phyloP scores from a whole-genome alignment of 495 filamentous ascomycete species.

The Aspergillus haitiensis region DNA sequence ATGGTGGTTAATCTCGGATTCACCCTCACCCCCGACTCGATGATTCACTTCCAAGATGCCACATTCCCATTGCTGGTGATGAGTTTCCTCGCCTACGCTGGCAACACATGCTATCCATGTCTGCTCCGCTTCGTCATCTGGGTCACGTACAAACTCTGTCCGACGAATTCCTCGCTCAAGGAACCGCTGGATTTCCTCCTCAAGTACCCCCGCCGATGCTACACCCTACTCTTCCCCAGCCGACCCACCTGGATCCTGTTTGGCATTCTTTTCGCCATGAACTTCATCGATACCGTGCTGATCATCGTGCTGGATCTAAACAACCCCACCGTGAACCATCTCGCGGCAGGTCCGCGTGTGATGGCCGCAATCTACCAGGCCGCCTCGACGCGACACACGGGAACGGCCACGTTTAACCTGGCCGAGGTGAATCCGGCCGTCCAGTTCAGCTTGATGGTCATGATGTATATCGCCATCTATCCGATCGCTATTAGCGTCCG shows the following conservation, averaged over 20 bases:
- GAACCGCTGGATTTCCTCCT: constrained; percentile 53
- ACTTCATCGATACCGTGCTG: constrained; percentile 58
- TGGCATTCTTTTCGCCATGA: constrained; percentile 56
- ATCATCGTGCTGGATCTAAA: constrained; percentile 59
- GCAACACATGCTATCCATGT: constrained; percentile 81
- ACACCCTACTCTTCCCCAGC: constrained; percentile 62
- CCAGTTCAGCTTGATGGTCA: constrained; percentile 60
- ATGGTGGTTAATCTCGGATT: constrained; percentile 55
- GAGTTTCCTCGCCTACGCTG: constrained; percentile 71
- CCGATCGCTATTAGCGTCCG: constrained; percentile 75
- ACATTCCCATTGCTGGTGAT: constrained; percentile 66
- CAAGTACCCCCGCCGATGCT: constrained; percentile 62
- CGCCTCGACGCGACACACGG: constrained; percentile 58
- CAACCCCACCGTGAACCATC: constrained; percentile 31
- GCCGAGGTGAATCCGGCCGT: constrained; percentile 59
- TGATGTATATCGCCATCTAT: constrained; percentile 77
- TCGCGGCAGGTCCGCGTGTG: constrained; percentile 39
- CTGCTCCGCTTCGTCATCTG: constrained; percentile 80
- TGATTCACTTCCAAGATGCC: constrained; percentile 73
- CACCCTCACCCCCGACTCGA: constrained; percentile 79
- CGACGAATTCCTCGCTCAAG: constrained; percentile 33
- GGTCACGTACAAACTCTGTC: constrained; percentile 55
- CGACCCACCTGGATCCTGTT: constrained; percentile 62
- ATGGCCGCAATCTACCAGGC: constrained; percentile 62
- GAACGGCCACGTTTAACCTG: constrained; percentile 56